Conservation (phyloP, 345 rosid genomes). For the Hibiscus trionum region DNA sequence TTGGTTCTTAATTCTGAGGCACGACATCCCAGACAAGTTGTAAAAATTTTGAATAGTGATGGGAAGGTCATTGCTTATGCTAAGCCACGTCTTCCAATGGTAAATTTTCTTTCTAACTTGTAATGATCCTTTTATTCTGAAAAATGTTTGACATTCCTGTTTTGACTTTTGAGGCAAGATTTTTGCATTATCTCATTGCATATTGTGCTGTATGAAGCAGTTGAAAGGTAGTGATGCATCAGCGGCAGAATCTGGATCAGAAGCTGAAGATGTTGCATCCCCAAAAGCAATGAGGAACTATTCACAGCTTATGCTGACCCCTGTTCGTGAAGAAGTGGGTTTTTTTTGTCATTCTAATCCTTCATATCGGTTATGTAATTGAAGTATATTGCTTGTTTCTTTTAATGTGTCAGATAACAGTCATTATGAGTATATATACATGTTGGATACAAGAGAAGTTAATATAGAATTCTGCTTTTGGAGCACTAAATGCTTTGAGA, state of each 20-base stretch:
- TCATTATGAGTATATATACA: neutral
- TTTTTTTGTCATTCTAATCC: neutral
- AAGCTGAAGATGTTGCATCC: conserved; percentile 83
- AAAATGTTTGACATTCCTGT: neutral
- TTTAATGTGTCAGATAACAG: neutral
- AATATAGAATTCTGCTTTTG: neutral
- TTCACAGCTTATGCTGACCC: conserved; percentile 82
- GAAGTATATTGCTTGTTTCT: neutral
- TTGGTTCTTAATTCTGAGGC: conserved; percentile 77
- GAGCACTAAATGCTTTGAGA: neutral
- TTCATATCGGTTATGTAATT: neutral
- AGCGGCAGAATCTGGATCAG: conserved; percentile 98
- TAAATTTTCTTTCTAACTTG: conserved; percentile 24
- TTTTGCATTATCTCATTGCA: neutral
- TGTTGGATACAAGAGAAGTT: neutral
- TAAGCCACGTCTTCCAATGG: conserved; percentile 76
- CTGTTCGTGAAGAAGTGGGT: conserved; percentile 94
- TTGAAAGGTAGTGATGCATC: conserved; percentile 92
- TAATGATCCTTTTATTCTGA: neutral
- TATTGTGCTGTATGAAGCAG: conserved; percentile 31
- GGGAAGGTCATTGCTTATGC: conserved; percentile 93
- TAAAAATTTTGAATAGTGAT: conserved; percentile 78
- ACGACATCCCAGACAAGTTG: conserved; percentile 72
- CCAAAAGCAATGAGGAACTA: conserved; percentile 83
- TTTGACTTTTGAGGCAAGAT: neutral